Evolutionary conservation across 148 eudicot genomes (phyloP), one percentile per base, ranked within the genome.

Genomic region (Cornus kousa): DNA sequence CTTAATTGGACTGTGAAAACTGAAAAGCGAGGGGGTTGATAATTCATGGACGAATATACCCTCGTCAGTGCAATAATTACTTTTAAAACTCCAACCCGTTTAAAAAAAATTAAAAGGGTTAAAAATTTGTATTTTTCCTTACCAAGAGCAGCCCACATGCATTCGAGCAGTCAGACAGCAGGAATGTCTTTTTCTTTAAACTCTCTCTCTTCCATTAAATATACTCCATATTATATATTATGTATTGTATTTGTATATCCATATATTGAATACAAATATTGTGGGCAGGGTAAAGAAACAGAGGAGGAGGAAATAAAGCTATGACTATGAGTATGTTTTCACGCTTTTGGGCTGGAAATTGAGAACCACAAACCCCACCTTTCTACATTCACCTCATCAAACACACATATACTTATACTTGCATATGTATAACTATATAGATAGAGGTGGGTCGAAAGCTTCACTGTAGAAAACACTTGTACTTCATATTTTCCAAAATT

Each of bases 341-440:
- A 72, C 32, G 70, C 84, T 83, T 83, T 81, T 76, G 28, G 74
- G 86, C 86, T 86, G 84, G 80, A 86, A 75, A 7, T 28, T 32
- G 78, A 39, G 60, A 5, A 70, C 76, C 78, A 78, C 79, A 32
- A 64, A 53, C 59, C 17, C 59, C 59, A 53, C 59, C 59, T 12
- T 35, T 48, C 82, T 68, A 24, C 68, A 60, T 71, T 11, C 48
- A 53, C 11, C 53, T 43, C 48, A 1, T 76, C 78, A 35, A 8
- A 48, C 53, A 7, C 53, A 48, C 11, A 4, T 11, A 4, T 11
- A 48, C 53, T 7, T 48, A 3, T 8, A 48, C 1, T 7, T 48
- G 12, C 53, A 13, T 53, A 53, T 50, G 4, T 62, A 24, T 33
- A 13, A 10, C 20, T 32, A 68, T 72, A 2, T n/a, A 68, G 17